A percentile compares a stretch with the other conserved stretches of the same genome.
Evolutionary conservation across 2,329 filamentous ascomycete species (phyloP).

Genomic region (Penicillium griseofulvum): DNA sequence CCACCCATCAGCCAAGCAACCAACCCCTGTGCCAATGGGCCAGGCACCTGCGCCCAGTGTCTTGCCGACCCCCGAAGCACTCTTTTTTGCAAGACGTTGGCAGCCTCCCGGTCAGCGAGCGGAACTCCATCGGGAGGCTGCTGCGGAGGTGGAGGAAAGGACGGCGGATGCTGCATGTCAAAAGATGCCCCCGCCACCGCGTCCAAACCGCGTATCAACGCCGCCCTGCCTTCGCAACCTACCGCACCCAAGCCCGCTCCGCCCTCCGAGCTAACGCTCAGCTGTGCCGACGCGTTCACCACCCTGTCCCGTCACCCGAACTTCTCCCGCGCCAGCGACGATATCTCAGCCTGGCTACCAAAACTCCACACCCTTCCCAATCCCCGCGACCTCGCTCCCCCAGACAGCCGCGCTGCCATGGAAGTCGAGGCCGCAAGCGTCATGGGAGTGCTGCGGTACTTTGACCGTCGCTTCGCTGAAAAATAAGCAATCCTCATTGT

Average conservation of each 20-base stretch:
- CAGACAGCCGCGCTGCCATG: constrained; percentile 54
- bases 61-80: constrained; percentile 74
- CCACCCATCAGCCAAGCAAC: constrained; percentile 37
- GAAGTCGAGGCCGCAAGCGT: constrained; percentile 81
- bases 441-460: constrained; percentile 79
- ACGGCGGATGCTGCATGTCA: constrained; percentile 62
- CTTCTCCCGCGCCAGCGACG: constrained; percentile 70
- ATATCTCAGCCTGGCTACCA: constrained; percentile 73
- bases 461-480: constrained; percentile 67
- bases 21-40: constrained; percentile 61
- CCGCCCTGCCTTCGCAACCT: constrained; percentile 21
- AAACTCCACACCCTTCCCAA: constrained; percentile 61
- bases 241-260: constrained; percentile 27
- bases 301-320: constrained; percentile 73
- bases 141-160: constrained; percentile 59
- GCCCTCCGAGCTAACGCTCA: constrained; percentile 48
- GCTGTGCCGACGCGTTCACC: constrained; percentile 75
- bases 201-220: constrained; percentile 22
- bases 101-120: constrained; percentile 54
- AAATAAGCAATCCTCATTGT: constrained; percentile 26
- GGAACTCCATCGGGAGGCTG: constrained; percentile 53
- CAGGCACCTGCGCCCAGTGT: constrained; percentile 77
- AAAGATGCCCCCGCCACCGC: constrained; percentile 26
- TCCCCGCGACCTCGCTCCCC: constrained; percentile 35
- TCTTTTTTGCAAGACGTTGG: constrained; percentile 77